Evolutionary conservation across 257 asterid species (phyloP), one percentile per base, ranked within the genome.

Genomic region (Plectranthus barbatus): DNA sequence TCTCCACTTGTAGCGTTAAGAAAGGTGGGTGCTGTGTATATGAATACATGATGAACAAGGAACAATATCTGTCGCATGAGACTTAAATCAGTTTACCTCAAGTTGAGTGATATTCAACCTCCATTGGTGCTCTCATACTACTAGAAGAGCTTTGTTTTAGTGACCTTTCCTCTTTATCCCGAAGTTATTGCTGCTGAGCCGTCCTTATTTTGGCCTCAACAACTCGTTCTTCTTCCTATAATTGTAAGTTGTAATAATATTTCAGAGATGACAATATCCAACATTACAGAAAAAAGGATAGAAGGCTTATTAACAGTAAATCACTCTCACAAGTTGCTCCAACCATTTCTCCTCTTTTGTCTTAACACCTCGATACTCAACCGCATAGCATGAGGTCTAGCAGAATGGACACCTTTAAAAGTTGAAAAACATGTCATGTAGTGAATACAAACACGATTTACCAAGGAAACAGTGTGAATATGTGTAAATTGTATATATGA

Each of bases 161-260:
- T 54, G 78, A 72, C 72, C 80, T 87, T 47, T 81, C 96, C 82
- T 86, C 97, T 58, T 90, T 97, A 58, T 93, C 97, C 72, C 70
- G 92, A 73, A 87, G 78, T 72, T 93, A 95, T 79, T 93, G 91
- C 68, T 87, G 90, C 75, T 95, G 86, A 83, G 85, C 85, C 83
- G 90, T 87, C 83, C 97, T 83, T 77, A 93, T 87, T 84, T 93
- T 90, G 70, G 99, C 99, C 79, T 93, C 99, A 60, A 90, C 90
- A 57, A 93, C 99, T 66, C 88, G 81, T 70, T 93, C 95, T 70
- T 93, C 99, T 81, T 93, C 99, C 99, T 93, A 72, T 40, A 76
- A 26, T 3, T 19, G 26, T 7, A 56, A 75, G 61, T 71, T 11
- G 42, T 26, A 58, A 29, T 20, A 6, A 33, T 57, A 61, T 41